phyloP scores from a whole-genome alignment of 169 alveolate genomes.

The Miamiensis avidus region DNA sequence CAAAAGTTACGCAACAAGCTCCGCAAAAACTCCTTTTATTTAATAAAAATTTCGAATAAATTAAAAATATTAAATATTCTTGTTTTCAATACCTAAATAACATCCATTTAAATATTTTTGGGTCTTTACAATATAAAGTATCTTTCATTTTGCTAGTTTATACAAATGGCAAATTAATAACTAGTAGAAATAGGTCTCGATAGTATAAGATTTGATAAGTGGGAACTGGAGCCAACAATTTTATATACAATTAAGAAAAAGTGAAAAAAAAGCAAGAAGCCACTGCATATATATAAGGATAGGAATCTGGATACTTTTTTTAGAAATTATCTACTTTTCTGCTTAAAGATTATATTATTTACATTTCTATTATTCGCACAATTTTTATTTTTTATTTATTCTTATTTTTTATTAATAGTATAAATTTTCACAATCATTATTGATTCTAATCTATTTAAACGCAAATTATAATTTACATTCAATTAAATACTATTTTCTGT shows the following conservation, averaged over 20 bases:
- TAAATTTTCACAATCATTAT: too few relatives aligned
- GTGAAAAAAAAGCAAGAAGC: not conserved
- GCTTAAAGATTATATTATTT: not conserved
- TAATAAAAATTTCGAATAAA: too few relatives aligned
- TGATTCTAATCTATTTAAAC: too few relatives aligned
- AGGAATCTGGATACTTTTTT: not conserved
- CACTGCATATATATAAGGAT: not conserved
- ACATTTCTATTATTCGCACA: too few relatives aligned
- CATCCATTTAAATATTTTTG: not conserved
- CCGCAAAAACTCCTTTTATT: not conserved
- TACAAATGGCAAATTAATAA: not conserved
- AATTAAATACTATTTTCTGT: too few relatives aligned
- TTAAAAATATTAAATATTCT: too few relatives aligned
- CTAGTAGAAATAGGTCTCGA: not conserved
- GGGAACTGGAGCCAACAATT: not conserved
- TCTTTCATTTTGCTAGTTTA: not conserved
- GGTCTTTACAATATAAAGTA: not conserved
- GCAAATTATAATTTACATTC: too few relatives aligned
- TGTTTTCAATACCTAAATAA: not conserved
- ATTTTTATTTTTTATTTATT: too few relatives aligned
- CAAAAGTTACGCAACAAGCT: not conserved
- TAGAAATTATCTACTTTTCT: not conserved
- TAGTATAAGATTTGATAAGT: too few relatives aligned
- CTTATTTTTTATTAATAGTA: too few relatives aligned
- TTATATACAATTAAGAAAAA: too few relatives aligned